Evolutionary conservation across 257 asterid species (phyloP).

Genomic region (Primulina tabacum): DNA sequence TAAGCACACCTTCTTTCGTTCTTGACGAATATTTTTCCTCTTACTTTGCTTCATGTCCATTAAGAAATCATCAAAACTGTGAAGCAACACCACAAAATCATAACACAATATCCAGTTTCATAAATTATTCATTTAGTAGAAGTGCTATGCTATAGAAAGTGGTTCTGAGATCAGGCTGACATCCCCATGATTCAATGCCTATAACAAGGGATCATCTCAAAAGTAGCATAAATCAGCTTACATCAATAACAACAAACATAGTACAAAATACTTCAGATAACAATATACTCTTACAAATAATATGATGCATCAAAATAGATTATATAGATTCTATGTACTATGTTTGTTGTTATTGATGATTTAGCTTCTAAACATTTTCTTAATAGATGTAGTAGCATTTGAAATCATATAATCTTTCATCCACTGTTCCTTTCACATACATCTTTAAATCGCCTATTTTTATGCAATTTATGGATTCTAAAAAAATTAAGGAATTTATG

Average conservation of each 20-base stretch:
- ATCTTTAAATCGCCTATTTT: not conserved
- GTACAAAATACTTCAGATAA: too few relatives aligned
- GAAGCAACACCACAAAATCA: constrained; percentile 23
- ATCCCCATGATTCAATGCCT: not conserved
- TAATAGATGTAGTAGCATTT: not conserved
- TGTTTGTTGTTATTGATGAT: not conserved
- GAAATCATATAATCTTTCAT: not conserved
- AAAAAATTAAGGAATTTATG: not conserved
- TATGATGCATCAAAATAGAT: too few relatives aligned
- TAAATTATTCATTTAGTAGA: constrained; percentile 7
- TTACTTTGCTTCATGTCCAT: constrained; percentile 97
- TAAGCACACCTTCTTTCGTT: constrained; percentile 80
- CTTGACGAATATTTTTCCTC: constrained; percentile 96
- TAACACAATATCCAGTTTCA: constrained; percentile 19
- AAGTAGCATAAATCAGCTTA: not conserved
- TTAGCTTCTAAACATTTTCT: not conserved
- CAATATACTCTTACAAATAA: too few relatives aligned
- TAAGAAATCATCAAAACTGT: constrained; percentile 94
- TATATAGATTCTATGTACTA: too few relatives aligned
- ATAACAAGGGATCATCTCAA: not conserved
- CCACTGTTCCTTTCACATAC: too few relatives aligned
- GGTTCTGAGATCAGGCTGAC: not conserved
- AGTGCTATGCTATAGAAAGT: not conserved
- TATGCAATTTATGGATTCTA: not conserved
- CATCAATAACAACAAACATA: too few relatives aligned